Conservation (phyloP, 768 basidiomycete species). For the Lactarius quietus region DNA sequence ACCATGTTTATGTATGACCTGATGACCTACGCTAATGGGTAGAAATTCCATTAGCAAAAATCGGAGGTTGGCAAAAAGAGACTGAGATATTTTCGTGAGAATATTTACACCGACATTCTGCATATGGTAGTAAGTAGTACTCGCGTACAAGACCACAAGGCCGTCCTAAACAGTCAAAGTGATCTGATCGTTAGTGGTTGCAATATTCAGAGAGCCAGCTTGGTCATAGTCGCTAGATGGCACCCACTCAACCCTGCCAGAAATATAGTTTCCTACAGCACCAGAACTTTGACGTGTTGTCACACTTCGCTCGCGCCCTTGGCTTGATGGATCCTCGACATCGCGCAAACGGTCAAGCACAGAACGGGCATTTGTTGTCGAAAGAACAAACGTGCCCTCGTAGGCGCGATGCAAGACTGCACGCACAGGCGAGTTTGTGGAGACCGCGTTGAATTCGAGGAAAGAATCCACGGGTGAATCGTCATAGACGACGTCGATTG, state of each 20-base stretch:
- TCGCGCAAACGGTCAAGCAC: slow-evolving; percentile 25
- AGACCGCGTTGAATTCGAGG: slow-evolving; percentile 32
- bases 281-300: neutral
- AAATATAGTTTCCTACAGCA: neutral
- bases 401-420: slow-evolving; percentile 37
- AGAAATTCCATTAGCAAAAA: neutral
- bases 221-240: neutral
- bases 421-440: slow-evolving; percentile 31
- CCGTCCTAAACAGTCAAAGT: slow-evolving; percentile 1
- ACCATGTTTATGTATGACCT: neutral
- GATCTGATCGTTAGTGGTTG: slow-evolving; percentile 8
- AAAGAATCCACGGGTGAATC: slow-evolving; percentile 37
- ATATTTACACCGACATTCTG: neutral
- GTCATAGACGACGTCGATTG: slow-evolving; percentile 31
- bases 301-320: slow-evolving; percentile 33
- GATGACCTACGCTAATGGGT: neutral
- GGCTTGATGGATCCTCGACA: slow-evolving; percentile 37
- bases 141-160: neutral
- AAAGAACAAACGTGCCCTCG: slow-evolving; percentile 41
- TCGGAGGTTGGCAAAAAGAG: neutral
- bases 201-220: slow-evolving; percentile 2
- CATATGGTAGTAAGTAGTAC: no score
- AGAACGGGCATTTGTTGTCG: slow-evolving; percentile 29
- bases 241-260: slow-evolving; percentile 7
- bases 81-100: neutral